These are phyloP conservation scores for Leptographium wingfieldii DNA, from an alignment of 2,329 filamentous ascomycete species.

Conservation along the genomic window DNA sequence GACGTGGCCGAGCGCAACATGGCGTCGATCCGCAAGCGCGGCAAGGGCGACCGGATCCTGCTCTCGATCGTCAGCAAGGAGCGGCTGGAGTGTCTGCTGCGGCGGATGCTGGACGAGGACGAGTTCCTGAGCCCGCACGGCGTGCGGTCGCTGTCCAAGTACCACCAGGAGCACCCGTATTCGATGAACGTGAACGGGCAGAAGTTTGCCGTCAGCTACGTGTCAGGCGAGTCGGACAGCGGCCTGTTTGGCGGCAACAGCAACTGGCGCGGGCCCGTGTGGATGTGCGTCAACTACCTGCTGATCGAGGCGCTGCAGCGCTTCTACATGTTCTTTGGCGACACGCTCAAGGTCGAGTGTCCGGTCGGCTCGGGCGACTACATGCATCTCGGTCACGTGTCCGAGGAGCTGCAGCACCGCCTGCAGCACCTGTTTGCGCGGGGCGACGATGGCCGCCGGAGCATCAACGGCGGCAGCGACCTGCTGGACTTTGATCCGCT, in stretches of 20 bases:
- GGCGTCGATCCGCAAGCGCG: slow-evolving; percentile 79
- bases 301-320: slow-evolving; percentile 88
- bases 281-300: slow-evolving; percentile 92
- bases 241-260: slow-evolving; percentile 94
- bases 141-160: slow-evolving; percentile 84
- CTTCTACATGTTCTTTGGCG: slow-evolving; percentile 94
- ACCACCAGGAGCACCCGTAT: slow-evolving; percentile 78
- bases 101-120: slow-evolving; percentile 84
- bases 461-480: slow-evolving; percentile 76
- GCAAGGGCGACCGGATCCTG: slow-evolving; percentile 78
- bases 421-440: slow-evolving; percentile 83
- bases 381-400: slow-evolving; percentile 91
- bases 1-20: slow-evolving; percentile 90
- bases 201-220: slow-evolving; percentile 74
- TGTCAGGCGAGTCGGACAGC: slow-evolving; percentile 92
- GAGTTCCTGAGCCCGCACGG: slow-evolving; percentile 88
- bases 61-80: slow-evolving; percentile 88
- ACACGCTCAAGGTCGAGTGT: slow-evolving; percentile 79
- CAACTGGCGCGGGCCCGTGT: slow-evolving; percentile 94
- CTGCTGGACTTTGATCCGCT: slow-evolving; percentile 80
- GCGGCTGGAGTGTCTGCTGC: slow-evolving; percentile 76
- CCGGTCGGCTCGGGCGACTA: slow-evolving; percentile 85
- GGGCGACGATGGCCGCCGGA: slow-evolving; percentile 72
- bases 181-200: slow-evolving; percentile 95
- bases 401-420: slow-evolving; percentile 89